A percentile compares a stretch with the other conserved stretches of the same genome.
Conservation (phyloP, 75 land plant species). For the Azolla pinnata region DNA sequence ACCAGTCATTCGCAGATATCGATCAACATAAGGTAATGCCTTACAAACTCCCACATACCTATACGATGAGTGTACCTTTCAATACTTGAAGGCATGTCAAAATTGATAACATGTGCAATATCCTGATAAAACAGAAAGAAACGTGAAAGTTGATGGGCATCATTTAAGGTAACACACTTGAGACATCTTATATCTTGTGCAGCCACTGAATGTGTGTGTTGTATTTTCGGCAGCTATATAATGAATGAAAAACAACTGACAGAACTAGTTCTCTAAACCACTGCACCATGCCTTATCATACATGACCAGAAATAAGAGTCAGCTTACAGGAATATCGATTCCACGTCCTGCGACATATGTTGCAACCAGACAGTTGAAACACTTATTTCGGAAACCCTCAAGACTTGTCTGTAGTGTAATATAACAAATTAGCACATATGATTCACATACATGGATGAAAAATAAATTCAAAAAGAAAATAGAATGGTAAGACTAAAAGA, state of each 20-base stretch:
- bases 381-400: conserved; percentile 77
- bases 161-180: too few species aligned
- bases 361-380: conserved; percentile 80
- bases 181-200: too few species aligned
- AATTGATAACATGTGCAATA: conserved; percentile 90
- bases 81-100: conserved; percentile 79
- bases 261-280: too few species aligned
- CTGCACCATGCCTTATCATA: too few species aligned
- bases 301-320: background rate
- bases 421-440: too few species aligned
- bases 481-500: background rate
- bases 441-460: background rate
- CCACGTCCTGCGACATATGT: conserved; percentile 98
- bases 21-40: too few species aligned
- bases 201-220: too few species aligned
- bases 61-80: conserved; percentile 94
- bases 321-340: conserved; percentile 71
- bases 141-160: too few species aligned
- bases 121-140: conserved; percentile 27
- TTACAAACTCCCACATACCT: conserved; percentile 40
- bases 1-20: background rate
- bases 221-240: too few species aligned
- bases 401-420: conserved; percentile 55
- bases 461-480: background rate
- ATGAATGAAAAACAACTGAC: too few species aligned